Evolutionary conservation across 148 eudicot species (phyloP).

Genomic region (Rhododendron ovatum): DNA sequence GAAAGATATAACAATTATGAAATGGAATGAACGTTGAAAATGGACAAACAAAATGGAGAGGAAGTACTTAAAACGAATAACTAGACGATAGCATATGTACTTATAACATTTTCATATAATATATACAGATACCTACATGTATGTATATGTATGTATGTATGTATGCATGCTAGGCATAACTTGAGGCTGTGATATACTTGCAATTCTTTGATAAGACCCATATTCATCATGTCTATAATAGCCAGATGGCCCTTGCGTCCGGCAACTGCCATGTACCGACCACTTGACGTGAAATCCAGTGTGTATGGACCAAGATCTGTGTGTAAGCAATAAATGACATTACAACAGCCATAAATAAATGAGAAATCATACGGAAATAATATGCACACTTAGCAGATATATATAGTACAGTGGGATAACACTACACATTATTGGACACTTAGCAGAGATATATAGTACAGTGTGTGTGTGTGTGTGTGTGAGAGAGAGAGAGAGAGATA

Average conservation of each 20-base stretch:
- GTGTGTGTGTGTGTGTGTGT: too few relatives aligned
- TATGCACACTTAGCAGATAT: background rate
- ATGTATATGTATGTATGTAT: background rate
- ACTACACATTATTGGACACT: background rate
- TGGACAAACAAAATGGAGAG: too few relatives aligned
- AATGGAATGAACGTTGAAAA: too few relatives aligned
- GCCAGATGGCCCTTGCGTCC: slow-evolving; percentile 89
- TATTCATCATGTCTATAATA: slow-evolving; percentile 59
- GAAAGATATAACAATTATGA: too few relatives aligned
- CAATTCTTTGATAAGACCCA: slow-evolving; percentile 63
- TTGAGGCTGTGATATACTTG: slow-evolving; percentile 43
- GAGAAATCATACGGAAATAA: background rate
- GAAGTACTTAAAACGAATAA: too few relatives aligned
- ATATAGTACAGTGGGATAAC: background rate
- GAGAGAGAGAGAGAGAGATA: background rate
- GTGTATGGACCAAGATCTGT: slow-evolving; percentile 89
- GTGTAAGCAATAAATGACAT: background rate
- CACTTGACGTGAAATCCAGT: slow-evolving; percentile 74
- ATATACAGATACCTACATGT: too few relatives aligned
- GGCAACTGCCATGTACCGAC: slow-evolving; percentile 81
- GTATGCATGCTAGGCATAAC: background rate
- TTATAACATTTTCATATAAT: too few relatives aligned
- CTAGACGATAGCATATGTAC: background rate
- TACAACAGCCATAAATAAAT: background rate
- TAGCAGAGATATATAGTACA: background rate